Percentiles rank a stretch among this genome's conserved stretches.
Evolutionary conservation across 169 alveolate species (phyloP).

Genomic region (Theileria annulata): DNA sequence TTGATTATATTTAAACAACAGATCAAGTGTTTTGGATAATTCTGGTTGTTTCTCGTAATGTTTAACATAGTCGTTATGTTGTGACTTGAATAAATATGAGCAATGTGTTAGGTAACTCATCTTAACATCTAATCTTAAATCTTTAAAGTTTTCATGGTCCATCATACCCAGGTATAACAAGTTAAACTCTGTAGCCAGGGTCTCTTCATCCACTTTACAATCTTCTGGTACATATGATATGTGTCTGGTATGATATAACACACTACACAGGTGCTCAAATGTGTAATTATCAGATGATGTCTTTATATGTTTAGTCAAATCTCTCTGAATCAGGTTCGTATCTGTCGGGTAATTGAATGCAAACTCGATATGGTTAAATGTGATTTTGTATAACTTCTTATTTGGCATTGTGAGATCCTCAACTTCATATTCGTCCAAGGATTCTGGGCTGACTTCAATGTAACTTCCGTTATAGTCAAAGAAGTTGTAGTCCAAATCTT

Average conservation of each 20-base stretch:
- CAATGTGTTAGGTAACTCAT: conserved; percentile 7
- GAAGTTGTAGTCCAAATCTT: conserved; percentile 11
- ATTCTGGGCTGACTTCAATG: background rate
- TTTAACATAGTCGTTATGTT: background rate
- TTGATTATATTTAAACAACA: background rate
- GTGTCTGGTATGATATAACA: conserved; percentile 4
- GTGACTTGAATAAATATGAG: background rate
- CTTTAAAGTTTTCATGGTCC: background rate
- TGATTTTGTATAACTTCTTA: background rate
- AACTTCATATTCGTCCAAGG: background rate
- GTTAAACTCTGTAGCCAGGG: background rate
- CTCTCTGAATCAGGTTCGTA: background rate
- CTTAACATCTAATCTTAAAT: background rate
- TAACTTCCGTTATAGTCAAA: conserved; percentile 5
- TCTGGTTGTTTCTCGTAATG: background rate
- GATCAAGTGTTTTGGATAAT: background rate
- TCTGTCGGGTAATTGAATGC: background rate
- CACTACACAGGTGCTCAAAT: conserved; percentile 2
- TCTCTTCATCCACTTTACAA: conserved; percentile 5
- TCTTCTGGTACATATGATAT: conserved; percentile 3
- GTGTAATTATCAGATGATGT: background rate
- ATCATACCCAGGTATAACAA: background rate
- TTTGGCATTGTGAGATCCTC: background rate
- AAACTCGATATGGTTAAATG: background rate
- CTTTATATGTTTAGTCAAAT: background rate